phyloP scores from a whole-genome alignment of 805 yeast species.

The Yarrowia sp. region DNA sequence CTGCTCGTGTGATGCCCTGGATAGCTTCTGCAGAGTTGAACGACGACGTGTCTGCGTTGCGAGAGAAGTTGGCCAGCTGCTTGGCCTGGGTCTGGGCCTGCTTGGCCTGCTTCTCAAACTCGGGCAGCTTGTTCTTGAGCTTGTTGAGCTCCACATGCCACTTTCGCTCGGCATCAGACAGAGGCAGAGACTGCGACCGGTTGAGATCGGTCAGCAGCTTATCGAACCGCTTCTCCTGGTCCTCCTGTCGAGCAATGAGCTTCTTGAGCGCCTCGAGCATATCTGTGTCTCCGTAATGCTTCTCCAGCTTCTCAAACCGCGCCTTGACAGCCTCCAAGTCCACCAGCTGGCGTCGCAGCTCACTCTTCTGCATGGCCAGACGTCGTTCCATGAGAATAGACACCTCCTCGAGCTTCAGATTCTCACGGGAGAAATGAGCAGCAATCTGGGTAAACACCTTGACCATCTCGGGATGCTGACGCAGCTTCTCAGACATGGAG shows the following conservation, averaged over 20 bases:
- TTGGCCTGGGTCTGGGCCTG: slow-evolving; percentile 39
- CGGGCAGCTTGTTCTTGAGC: slow-evolving; percentile 43
- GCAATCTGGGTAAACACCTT: slow-evolving; percentile 45
- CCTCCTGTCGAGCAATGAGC: slow-evolving; percentile 49
- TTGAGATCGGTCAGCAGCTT: slow-evolving; percentile 46
- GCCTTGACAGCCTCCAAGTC: slow-evolving; percentile 45
- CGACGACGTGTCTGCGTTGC: not conserved
- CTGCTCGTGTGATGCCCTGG: slow-evolving; percentile 16
- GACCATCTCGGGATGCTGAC: slow-evolving; percentile 43
- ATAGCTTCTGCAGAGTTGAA: not conserved
- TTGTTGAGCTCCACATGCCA: slow-evolving; percentile 57
- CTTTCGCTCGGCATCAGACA: slow-evolving; percentile 54
- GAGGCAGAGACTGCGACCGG: slow-evolving; percentile 45
- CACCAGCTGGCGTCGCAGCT: slow-evolving; percentile 54
- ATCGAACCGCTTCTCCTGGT: slow-evolving; percentile 49
- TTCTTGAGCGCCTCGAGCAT: slow-evolving; percentile 42
- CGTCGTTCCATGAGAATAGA: slow-evolving; percentile 52
- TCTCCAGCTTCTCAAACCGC: slow-evolving; percentile 41
- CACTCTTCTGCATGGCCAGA: slow-evolving; percentile 53
- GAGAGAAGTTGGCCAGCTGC: not conserved
- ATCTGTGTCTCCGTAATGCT: not conserved
- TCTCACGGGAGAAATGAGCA: slow-evolving; percentile 43
- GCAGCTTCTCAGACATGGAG: slow-evolving; percentile 42
- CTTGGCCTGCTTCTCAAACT: slow-evolving; percentile 41
- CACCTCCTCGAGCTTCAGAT: slow-evolving; percentile 49